These are phyloP conservation scores for Leccinum ochraceum DNA, from an alignment of 768 basidiomycete genomes.

Conservation along the genomic window DNA sequence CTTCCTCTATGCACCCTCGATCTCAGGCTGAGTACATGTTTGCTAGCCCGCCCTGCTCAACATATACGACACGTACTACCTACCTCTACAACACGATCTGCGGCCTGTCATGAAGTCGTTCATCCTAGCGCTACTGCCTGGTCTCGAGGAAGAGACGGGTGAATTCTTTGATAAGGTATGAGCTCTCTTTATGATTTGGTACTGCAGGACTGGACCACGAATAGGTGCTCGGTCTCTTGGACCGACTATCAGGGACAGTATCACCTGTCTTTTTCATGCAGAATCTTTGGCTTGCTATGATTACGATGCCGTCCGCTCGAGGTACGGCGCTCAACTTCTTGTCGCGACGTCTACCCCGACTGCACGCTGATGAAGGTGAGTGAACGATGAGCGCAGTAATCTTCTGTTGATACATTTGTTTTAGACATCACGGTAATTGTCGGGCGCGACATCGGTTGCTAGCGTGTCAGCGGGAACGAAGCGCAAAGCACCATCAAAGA, in stretches of 20 bases:
- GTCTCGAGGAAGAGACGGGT: constrained; percentile 95
- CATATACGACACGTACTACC: constrained; percentile 90
- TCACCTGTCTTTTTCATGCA: constrained; percentile 88
- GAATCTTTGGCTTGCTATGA: constrained; percentile 91
- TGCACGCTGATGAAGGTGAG: constrained; percentile 71
- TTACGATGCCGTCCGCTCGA: constrained; percentile 84
- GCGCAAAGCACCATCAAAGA: constrained; percentile 48
- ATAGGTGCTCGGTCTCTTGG: constrained; percentile 78
- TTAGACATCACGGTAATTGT: constrained; percentile 69
- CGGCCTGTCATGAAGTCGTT: constrained; percentile 94
- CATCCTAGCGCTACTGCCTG: constrained; percentile 90
- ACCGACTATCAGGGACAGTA: constrained; percentile 80
- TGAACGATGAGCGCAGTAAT: neutral
- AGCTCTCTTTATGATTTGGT: neutral
- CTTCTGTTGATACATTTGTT: constrained; percentile 10
- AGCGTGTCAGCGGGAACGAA: constrained; percentile 43
- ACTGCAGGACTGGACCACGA: constrained; percentile 14
- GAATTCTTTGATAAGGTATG: constrained; percentile 92
- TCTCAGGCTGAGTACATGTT: neutral
- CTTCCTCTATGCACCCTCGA: neutral
- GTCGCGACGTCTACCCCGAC: constrained; percentile 70
- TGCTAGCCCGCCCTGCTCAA: constrained; percentile 79
- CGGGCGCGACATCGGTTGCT: constrained; percentile 42
- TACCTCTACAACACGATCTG: constrained; percentile 78
- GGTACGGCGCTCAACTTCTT: constrained; percentile 89